phyloP scores from a whole-genome alignment of 805 yeast genomes.

The Nakazawaea ambrosiae region DNA sequence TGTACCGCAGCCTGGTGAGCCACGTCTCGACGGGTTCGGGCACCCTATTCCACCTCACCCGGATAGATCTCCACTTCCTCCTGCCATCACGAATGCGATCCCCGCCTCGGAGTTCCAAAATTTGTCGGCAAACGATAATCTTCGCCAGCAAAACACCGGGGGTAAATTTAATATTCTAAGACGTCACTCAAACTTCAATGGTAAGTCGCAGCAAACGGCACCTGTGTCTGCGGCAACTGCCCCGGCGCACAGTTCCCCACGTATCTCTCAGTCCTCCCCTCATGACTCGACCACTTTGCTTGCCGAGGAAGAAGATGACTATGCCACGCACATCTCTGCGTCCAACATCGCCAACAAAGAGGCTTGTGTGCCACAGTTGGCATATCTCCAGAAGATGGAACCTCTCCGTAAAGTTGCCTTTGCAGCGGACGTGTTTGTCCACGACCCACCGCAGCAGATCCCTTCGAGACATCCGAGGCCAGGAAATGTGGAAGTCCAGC shows the following conservation, averaged over 20 bases:
- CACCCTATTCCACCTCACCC: slow-evolving; percentile 50
- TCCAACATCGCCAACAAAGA: slow-evolving; percentile 9
- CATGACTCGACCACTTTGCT: background rate
- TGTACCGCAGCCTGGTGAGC: no score
- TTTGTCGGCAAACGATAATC: background rate
- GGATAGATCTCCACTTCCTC: slow-evolving; percentile 34
- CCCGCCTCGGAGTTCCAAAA: slow-evolving; percentile 2
- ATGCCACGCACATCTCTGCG: slow-evolving; percentile 10
- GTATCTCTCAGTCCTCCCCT: background rate
- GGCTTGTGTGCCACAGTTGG: slow-evolving; percentile 21
- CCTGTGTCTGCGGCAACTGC: background rate
- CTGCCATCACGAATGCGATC: slow-evolving; percentile 31
- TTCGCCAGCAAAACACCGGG: background rate
- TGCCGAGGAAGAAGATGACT: slow-evolving; percentile 9
- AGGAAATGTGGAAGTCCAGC: slow-evolving; percentile 55
- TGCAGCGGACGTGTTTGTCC: slow-evolving; percentile 62
- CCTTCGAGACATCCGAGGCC: slow-evolving; percentile 78
- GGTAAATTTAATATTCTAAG: background rate
- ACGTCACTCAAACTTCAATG: background rate
- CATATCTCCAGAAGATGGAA: slow-evolving; percentile 19
- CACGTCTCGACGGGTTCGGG: no score
- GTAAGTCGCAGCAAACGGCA: background rate
- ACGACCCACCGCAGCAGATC: slow-evolving; percentile 91
- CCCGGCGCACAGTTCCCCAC: no score
- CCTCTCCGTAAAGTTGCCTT: slow-evolving; percentile 64